Base-by-base conservation (phyloP, 441 rosid species). In the Gossypium trilobum region DNA sequence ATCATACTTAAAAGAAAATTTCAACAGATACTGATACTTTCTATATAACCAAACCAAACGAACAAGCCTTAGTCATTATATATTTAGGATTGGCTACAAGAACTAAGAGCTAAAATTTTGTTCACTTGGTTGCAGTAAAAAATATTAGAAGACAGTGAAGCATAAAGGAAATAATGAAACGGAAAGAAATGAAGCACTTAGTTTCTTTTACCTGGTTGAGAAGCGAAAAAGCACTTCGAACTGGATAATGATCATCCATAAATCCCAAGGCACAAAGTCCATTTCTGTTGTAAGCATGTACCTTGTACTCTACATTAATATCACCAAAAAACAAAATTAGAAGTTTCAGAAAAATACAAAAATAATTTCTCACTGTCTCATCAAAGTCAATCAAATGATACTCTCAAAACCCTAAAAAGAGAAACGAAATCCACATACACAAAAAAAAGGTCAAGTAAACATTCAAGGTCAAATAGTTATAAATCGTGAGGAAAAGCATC, bases 181-280 rank as follows among this genome's bases (percentile, higher is more conserved):
- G 39, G 14, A 65, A 0, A 64, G 36, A 75, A 78, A 78, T 6
- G 51, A 36, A 61, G 42, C 70, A 23, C 55, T 42, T 46, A 5
- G 57, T 13, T 65, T 23, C 13, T 3, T 36, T 56, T 71, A 90
- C 98, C 96, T 90, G 91, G 78, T 85, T 90, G 77, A 94, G 90
- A 85, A 94, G 88, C 61, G 97, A 92, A 71, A 94, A 94, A 8
- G 97, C 85, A 70, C 97, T 94, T 51, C 97, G 90, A 73, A 91
- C 97, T 0, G 97, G 97, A 77, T 90, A 90, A 68, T 87, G 90
- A 85, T 88, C 97, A 68, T 94, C 97, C 99, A 94, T 92, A 77
- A 94, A 94, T 3, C 95, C 97, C 81, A 90, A 54, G 2, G 87
- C 91, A 71, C 93, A 88, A 36, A 92, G 94, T 23, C 97, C 97